phyloP scores from a whole-genome alignment of 2,329 filamentous ascomycete genomes.

The Ustulina deusta region DNA sequence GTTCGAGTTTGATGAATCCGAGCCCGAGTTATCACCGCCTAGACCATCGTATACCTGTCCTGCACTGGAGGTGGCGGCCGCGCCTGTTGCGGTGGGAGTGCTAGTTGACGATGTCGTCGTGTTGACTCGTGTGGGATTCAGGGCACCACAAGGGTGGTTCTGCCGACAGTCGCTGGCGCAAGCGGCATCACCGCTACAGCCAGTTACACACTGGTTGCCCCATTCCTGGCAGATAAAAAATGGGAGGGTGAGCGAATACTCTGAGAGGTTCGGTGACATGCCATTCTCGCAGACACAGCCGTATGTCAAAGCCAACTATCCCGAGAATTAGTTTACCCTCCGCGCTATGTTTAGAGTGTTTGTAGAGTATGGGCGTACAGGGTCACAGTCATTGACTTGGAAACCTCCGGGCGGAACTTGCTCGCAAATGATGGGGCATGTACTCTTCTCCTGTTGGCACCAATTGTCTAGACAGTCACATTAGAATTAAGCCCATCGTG shows the following conservation, averaged over 20 bases:
- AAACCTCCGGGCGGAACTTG: slow-evolving; percentile 66
- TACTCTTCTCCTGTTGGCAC: slow-evolving; percentile 72
- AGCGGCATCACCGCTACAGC: slow-evolving; percentile 66
- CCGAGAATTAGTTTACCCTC: slow-evolving; percentile 32
- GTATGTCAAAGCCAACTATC: slow-evolving; percentile 71
- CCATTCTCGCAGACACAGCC: slow-evolving; percentile 78
- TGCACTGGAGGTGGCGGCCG: slow-evolving; percentile 50
- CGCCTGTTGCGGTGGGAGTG: slow-evolving; percentile 54
- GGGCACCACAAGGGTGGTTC: slow-evolving; percentile 79
- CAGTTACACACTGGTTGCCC: slow-evolving; percentile 74
- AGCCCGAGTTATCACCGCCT: slow-evolving; percentile 41
- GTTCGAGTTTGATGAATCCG: slow-evolving; percentile 22
- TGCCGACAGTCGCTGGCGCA: slow-evolving; percentile 72
- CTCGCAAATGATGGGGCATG: slow-evolving; percentile 79
- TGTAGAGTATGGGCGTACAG: slow-evolving; percentile 59
- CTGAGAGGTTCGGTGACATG: slow-evolving; percentile 75
- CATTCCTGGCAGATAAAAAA: slow-evolving; percentile 81
- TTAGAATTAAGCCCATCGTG: slow-evolving; percentile 35
- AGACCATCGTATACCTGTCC: slow-evolving; percentile 54
- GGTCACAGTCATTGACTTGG: slow-evolving; percentile 73
- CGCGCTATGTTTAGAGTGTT: background rate
- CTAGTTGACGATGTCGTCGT: slow-evolving; percentile 58
- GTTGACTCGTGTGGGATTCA: slow-evolving; percentile 71
- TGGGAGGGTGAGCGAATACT: slow-evolving; percentile 83
- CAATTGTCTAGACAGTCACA: slow-evolving; percentile 60